Evolutionary conservation across 129 eudicot genomes (phyloP), one percentile per base, ranked within the genome.

Genomic region (Calendula officinalis): DNA sequence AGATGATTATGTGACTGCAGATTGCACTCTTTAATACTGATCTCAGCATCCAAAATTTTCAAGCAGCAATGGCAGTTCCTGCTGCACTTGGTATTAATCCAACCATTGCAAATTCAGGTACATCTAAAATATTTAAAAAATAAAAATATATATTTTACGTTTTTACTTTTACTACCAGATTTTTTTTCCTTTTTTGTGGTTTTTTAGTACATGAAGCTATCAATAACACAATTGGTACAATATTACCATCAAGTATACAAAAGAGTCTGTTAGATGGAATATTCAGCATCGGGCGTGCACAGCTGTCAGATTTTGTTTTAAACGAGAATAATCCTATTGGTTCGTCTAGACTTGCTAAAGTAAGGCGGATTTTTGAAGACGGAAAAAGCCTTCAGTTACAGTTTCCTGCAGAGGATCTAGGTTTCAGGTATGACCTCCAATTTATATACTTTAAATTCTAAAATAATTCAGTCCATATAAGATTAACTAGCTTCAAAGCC

Each of bases 51-150:
- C 77, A 88, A 79, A 88, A 92, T 73, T 85, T 92, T 65, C 80
- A 80, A 85, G 96, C 99, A 50, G 96, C 96, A 65, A 88, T 85
- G 96, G 85, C 68, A 46, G 95, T 92, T 62, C 95, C 99, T 69
- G 83, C 96, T 79, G 96, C 95, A 51, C 96, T 92, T 63, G 99
- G 96, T 71, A 89, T 92, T 77, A 91, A 88, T 78, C 99, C 96
- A 66, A 69, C 75, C 9, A 68, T 84, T 59, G 96, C 99, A 50
- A 88, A 88, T 73, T 80, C 96, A 55, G 96, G 99, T 92, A 46
- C 47, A 17, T 11, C n/a, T n/a, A n/a, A n/a, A n/a, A n/a, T n/a
- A n/a, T 49, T 41, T 48, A 35, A 47, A 34, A 61, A 35, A 36
- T 74, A 12, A 9, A 8, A 40, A n/a, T n/a, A n/a, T 57, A 7